phyloP scores from a whole-genome alignment of 768 basidiomycete species.

The Podaxis carcinomalis region DNA sequence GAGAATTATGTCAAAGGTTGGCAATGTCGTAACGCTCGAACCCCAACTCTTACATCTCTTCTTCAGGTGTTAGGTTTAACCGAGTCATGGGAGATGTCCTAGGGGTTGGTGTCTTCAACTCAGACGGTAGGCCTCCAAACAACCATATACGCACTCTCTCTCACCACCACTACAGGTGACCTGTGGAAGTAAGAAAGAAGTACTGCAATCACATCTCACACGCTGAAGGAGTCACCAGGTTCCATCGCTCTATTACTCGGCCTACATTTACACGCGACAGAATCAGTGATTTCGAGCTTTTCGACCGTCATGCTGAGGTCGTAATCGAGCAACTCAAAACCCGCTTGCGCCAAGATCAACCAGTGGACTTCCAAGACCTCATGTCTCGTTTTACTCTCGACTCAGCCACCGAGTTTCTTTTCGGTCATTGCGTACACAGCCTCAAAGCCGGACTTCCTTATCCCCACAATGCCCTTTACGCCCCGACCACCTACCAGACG shows the following conservation, averaged over 20 bases:
- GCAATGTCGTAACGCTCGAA: background rate
- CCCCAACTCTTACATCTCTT: background rate
- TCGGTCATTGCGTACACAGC: conserved; percentile 52
- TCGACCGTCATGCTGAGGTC: conserved; percentile 49
- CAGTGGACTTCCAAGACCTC: conserved; percentile 63
- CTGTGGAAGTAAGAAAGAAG: conserved; percentile 32
- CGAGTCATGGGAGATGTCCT: conserved; percentile 42
- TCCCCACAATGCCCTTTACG: conserved; percentile 35
- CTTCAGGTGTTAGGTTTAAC: conserved; percentile 39
- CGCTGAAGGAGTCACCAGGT: conserved; percentile 25
- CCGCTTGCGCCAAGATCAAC: conserved; percentile 43
- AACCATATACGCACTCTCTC: background rate
- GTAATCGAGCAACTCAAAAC: conserved; percentile 40
- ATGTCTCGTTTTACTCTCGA: conserved; percentile 64
- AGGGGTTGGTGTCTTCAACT: conserved; percentile 67
- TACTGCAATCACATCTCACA: background rate
- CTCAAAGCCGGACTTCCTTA: conserved; percentile 49
- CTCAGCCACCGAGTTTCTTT: conserved; percentile 62
- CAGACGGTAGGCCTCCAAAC: conserved; percentile 42
- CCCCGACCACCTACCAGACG: conserved; percentile 19
- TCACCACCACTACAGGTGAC: conserved; percentile 18
- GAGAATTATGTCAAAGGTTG: conserved; percentile 56
- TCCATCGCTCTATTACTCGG: conserved; percentile 61
- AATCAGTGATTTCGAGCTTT: conserved; percentile 57
- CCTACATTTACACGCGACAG: conserved; percentile 61